Base-by-base conservation (phyloP, 352 stramenopile genomes). In the Hyaloperonospora brassicae region DNA sequence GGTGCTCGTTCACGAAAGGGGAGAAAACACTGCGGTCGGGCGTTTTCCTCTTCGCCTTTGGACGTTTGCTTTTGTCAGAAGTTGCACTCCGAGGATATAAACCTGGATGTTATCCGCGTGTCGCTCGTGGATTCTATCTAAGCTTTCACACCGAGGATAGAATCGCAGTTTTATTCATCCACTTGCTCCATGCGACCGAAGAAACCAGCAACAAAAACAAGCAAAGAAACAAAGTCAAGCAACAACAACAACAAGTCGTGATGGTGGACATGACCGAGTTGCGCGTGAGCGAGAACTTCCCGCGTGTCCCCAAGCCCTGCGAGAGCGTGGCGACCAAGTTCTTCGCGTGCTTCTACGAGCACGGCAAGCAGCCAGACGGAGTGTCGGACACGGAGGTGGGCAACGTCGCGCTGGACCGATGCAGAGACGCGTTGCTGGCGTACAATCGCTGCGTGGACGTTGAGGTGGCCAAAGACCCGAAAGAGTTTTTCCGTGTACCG, bases 291-390 rank as follows among this genome's bases (percentile, higher is more conserved):
- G 53, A 69, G 14, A 66, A 89, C 68, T 93, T 93, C 62, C 83
- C 83, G 34, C 77, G 80, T 41, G 78, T 89, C 27, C 76, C 83
- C 1, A 75, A 79, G 39, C 64, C 69, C 36, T 93, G 83, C 62
- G 76, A 88, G 60, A 76, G 72, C 49, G 76, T 68, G 47, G 70
- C 80, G 25, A 76, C 80, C 46, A 64, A 59, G 38, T 93, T 93
- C 68, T 93, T 93, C 57, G 62, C 70, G 46, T 93, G 83, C 58
- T 86, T 93, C 48, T 87, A 93, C 66, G 69, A 81, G 52, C 61
- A 93, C 47, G 83, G 83, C 61, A 93, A 90, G 64, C 78, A 87
- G 59, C 64, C 66, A 2, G 61, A 70, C 48, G 76, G 71, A 41
- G 46, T 70, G 59, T 65, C 60, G 17, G 73, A 87, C 61, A 57